phyloP scores from a whole-genome alignment of 2,329 filamentous ascomycete genomes.

The Microascus cirrosus region DNA sequence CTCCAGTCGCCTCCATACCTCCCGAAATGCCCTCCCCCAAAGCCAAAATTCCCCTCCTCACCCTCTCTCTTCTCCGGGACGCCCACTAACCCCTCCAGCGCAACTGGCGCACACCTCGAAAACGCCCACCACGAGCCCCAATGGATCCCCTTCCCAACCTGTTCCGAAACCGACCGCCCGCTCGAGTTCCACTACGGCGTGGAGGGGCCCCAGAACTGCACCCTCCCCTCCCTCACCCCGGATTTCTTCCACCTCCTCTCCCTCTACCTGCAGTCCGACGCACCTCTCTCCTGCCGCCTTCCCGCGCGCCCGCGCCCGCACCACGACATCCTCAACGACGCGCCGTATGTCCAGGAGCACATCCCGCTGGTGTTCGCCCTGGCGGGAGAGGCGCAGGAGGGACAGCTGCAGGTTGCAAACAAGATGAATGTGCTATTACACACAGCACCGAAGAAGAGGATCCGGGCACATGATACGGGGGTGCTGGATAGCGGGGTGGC shows the following conservation, averaged over 20 bases:
- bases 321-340: conserved; percentile 42
- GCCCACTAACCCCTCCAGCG: conserved; percentile 34
- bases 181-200: conserved; percentile 81
- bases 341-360: conserved; percentile 44
- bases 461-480: conserved; percentile 56
- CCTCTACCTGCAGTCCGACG: conserved; percentile 97
- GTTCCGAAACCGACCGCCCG: conserved; percentile 75
- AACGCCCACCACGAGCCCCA: conserved; percentile 51
- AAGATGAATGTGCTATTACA: conserved; percentile 85
- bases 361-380: conserved; percentile 83
- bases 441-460: conserved; percentile 49
- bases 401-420: conserved; percentile 83
- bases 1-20: not conserved
- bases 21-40: not conserved
- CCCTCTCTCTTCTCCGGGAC: not conserved
- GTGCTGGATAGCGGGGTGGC: conserved; percentile 80
- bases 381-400: conserved; percentile 72
- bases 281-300: conserved; percentile 81
- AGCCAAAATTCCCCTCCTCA: not conserved
- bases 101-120: conserved; percentile 83
- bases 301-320: conserved; percentile 59
- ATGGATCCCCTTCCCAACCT: conserved; percentile 84
- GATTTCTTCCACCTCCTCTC: conserved; percentile 82
- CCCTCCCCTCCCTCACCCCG: conserved; percentile 64
- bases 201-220: conserved; percentile 75